A percentile compares a stretch with the other conserved stretches of the same genome.
Evolutionary conservation across 805 yeast species (phyloP).

Genomic region (Metschnikowia aberdeeniae): DNA sequence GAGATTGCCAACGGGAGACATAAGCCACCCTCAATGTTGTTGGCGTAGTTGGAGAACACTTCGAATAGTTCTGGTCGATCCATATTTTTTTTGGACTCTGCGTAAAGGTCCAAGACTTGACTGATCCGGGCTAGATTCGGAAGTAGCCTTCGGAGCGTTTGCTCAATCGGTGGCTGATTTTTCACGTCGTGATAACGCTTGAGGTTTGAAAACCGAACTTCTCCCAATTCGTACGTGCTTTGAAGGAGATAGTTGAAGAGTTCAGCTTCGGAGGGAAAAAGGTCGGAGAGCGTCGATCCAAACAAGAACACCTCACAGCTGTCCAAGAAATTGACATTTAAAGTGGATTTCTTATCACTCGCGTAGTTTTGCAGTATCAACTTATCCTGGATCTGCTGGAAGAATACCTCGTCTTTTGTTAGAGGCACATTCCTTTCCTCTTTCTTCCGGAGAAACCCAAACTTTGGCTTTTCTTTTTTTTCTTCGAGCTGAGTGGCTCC

Average conservation of each 20-base stretch:
- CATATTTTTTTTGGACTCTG: conserved; percentile 13
- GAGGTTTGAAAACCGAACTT: conserved; percentile 17
- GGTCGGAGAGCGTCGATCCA: conserved; percentile 15
- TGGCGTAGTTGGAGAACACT: conserved; percentile 15
- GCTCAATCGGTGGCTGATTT: background rate
- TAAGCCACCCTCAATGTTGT: conserved; percentile 12
- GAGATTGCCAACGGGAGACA: conserved; percentile 23
- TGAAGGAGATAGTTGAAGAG: conserved; percentile 15
- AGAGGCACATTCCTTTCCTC: background rate
- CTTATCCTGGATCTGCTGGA: conserved; percentile 5
- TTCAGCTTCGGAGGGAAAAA: conserved; percentile 11
- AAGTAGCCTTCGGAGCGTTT: conserved; percentile 7
- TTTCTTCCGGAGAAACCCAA: conserved; percentile 8
- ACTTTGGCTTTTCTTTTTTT: conserved; percentile 2
- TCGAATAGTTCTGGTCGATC: conserved; percentile 18
- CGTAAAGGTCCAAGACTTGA: conserved; percentile 17
- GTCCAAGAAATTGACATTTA: conserved; percentile 15
- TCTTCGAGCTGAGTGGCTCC: conserved; percentile 5
- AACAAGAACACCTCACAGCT: conserved; percentile 21
- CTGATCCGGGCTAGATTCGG: conserved; percentile 12
- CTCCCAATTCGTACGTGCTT: conserved; percentile 19
- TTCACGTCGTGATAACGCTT: conserved; percentile 10
- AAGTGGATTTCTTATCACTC: conserved; percentile 7
- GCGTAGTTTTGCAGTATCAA: conserved; percentile 5
- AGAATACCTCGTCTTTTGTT: conserved; percentile 10